These are phyloP conservation scores for Salix caprea DNA, from an alignment of 345 rosid genomes.

Conservation along the genomic window DNA sequence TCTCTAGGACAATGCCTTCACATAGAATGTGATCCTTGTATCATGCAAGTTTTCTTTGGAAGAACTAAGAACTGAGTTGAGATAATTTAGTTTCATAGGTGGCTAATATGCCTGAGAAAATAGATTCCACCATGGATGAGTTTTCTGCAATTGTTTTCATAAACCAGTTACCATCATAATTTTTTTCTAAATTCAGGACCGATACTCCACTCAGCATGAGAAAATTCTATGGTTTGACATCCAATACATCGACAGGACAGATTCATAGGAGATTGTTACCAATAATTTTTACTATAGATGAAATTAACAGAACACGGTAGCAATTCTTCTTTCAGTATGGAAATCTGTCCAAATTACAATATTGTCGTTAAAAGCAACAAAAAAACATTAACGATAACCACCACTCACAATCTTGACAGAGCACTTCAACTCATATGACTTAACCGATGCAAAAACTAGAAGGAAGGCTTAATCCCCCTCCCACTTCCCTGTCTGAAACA, in stretches of 20 bases:
- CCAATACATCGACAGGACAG: not conserved
- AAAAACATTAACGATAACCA: not conserved
- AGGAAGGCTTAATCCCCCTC: conserved; percentile 3
- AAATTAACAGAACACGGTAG: not conserved
- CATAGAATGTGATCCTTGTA: not conserved
- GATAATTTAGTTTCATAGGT: not conserved
- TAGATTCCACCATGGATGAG: not conserved
- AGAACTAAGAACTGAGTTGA: not conserved
- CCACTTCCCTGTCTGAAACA: not conserved
- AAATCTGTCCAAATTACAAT: not conserved
- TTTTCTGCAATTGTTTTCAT: not conserved
- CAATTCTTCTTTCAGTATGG: not conserved
- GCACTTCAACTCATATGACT: not conserved
- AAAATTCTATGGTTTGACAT: not conserved
- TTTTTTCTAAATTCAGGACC: not conserved
- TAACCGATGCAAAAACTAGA: not conserved
- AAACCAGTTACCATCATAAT: not conserved
- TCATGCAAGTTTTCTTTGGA: not conserved
- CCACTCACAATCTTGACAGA: conserved; percentile 9
- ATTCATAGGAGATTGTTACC: not conserved
- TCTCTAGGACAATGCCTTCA: not conserved
- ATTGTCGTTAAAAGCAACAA: not conserved
- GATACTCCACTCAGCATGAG: not conserved
- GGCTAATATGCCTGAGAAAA: not conserved
- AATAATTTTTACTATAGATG: not conserved